Evolutionary conservation across 352 stramenopile species (phyloP).

Genomic region (Pythium myriotylum): DNA sequence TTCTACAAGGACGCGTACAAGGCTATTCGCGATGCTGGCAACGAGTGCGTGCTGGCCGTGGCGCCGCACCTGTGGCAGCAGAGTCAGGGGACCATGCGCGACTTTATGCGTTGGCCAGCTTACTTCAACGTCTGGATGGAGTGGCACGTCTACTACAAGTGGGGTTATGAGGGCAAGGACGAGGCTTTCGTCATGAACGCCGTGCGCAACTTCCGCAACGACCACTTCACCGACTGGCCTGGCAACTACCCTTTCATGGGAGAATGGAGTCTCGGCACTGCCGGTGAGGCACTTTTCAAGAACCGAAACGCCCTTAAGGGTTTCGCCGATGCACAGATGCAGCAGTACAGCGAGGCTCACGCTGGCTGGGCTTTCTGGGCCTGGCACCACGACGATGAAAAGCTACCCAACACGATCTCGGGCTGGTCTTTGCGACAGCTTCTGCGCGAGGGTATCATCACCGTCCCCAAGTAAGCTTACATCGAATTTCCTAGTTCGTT

Average conservation of each 20-base stretch:
- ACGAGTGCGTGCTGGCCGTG: slow-evolving; percentile 30
- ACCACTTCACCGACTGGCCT: slow-evolving; percentile 25
- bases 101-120: slow-evolving; percentile 22
- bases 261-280: slow-evolving; percentile 52
- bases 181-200: slow-evolving; percentile 11
- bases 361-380: slow-evolving; percentile 56
- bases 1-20: slow-evolving; percentile 52
- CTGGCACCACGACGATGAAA: slow-evolving; percentile 48
- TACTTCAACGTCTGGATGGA: slow-evolving; percentile 33
- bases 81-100: slow-evolving; percentile 11
- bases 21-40: slow-evolving; percentile 37
- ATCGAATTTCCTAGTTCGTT: too few species aligned
- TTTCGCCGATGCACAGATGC: slow-evolving; percentile 36
- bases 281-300: slow-evolving; percentile 31
- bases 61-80: slow-evolving; percentile 10
- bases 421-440: slow-evolving; percentile 22
- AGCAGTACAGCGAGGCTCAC: slow-evolving; percentile 23
- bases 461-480: slow-evolving; percentile 7
- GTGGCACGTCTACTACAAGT: slow-evolving; percentile 37
- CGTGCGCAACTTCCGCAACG: slow-evolving; percentile 14
- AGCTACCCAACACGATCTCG: slow-evolving; percentile 9
- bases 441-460: slow-evolving; percentile 18
- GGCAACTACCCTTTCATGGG: slow-evolving; percentile 45
- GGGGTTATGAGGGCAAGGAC: slow-evolving; percentile 28
- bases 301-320: slow-evolving; percentile 30